phyloP scores from a whole-genome alignment of 345 rosid species.

The Boechera divaricarpa region DNA sequence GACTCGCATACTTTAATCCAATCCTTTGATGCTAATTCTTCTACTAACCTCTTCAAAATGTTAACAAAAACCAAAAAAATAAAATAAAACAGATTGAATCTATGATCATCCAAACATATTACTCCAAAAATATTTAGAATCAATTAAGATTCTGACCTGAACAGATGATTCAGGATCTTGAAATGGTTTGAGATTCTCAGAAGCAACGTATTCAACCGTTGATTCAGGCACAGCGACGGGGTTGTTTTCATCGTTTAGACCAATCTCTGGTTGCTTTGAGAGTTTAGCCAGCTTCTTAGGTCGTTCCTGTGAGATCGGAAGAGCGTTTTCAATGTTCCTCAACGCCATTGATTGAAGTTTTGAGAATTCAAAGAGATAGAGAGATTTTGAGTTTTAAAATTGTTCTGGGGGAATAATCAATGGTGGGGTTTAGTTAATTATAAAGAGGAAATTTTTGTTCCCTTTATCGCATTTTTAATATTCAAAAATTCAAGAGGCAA shows the following conservation, averaged over 20 bases:
- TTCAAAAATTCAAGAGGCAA: not conserved
- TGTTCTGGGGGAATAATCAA: constrained; percentile 1
- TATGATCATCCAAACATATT: not conserved
- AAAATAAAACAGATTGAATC: not conserved
- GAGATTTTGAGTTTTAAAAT: not conserved
- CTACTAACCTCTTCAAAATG: constrained; percentile 54
- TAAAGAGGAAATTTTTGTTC: constrained; percentile 3
- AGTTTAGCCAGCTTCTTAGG: constrained; percentile 71
- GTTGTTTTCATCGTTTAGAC: constrained; percentile 66
- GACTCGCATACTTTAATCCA: constrained; percentile 77
- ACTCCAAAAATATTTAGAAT: not conserved
- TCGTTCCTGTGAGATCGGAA: constrained; percentile 63
- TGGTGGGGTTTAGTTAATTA: constrained; percentile 34
- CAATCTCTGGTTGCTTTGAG: constrained; percentile 47
- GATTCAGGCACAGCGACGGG: constrained; percentile 52
- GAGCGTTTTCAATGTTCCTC: constrained; percentile 83
- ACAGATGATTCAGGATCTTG: constrained; percentile 59
- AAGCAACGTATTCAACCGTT: constrained; percentile 64
- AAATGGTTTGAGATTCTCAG: constrained; percentile 62
- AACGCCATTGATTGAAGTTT: constrained; percentile 63
- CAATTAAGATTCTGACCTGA: constrained; percentile 47
- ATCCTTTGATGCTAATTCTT: constrained; percentile 76
- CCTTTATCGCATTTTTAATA: constrained; percentile 1
- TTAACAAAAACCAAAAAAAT: not conserved
- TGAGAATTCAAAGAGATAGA: constrained; percentile 6